phyloP scores from a whole-genome alignment of 2,329 filamentous ascomycete genomes.

The Pseudogymnoascus sp. region DNA sequence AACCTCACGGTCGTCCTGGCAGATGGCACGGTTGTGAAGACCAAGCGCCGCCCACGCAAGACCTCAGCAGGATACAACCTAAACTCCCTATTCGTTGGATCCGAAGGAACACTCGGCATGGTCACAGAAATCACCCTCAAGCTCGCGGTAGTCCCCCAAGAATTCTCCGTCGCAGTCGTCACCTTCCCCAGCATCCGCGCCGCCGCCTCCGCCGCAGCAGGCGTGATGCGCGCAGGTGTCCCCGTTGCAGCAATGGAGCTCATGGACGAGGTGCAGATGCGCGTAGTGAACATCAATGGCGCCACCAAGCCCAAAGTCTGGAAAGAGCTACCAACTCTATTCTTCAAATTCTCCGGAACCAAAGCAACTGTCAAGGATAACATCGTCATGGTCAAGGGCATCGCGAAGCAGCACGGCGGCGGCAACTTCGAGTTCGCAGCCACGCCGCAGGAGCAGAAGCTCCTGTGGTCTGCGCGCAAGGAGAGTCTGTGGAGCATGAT shows the following conservation, averaged over 20 bases:
- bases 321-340: conserved; percentile 69
- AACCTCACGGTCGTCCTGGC: conserved; percentile 75
- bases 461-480: conserved; percentile 74
- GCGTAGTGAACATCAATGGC: conserved; percentile 67
- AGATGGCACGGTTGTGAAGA: conserved; percentile 74
- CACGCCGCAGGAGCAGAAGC: conserved; percentile 60
- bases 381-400: conserved; percentile 58
- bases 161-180: conserved; percentile 71
- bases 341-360: conserved; percentile 82
- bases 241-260: conserved; percentile 56
- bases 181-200: conserved; percentile 70
- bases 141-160: conserved; percentile 66
- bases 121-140: conserved; percentile 81
- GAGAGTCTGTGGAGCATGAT: conserved; percentile 81
- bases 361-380: conserved; percentile 72
- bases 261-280: conserved; percentile 86
- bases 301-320: conserved; percentile 61
- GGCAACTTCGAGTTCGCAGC: conserved; percentile 70
- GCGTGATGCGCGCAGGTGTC: conserved; percentile 57
- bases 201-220: conserved; percentile 65
- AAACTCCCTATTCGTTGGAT: conserved; percentile 71
- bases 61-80: conserved; percentile 79
- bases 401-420: conserved; percentile 57
- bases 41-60: conserved; percentile 67
- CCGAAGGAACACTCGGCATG: conserved; percentile 72